Base-by-base conservation (phyloP, 208 protist genomes). In the Wallacemonas sp. region DNA sequence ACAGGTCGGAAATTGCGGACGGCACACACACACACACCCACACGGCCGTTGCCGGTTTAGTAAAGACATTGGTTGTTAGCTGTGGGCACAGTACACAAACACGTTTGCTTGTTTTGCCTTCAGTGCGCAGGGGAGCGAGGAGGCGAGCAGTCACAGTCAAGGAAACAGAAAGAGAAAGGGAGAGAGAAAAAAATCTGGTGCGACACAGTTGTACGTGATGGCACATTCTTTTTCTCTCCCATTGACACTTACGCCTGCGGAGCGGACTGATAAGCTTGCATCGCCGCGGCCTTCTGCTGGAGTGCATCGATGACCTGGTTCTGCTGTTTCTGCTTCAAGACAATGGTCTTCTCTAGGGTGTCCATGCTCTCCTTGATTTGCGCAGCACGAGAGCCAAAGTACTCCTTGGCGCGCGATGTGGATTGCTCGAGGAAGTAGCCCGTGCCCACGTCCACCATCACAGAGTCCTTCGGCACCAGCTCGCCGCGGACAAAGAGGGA, bases 391-490 rank as follows among this genome's bases (percentile, higher is more conserved):
- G 68, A 65, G 12, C 56, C 69, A 59, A 93, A 95, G 76, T 93
- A 93, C 28, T 70, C 72, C 69, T 78, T 77, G 30, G 86, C 90
- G 46, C 77, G 69, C 9, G 69, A 77, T 74, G 91, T 88, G 19
- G 84, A 76, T 75, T 88, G 74, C 75, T 95, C 80, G 12, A 95
- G 62, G 62, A 88, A 95, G 78, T 95, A 95, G 62, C 88, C 86
- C 38, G 90, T 93, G 45, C 90, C 90, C 30, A 95, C 90, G 56
- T 95, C 90, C 12, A 95, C 83, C 21, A 95, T 60, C 21, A 95
- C 90, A 55, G 69, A 80, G 49, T 91, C 80, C 34, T 70, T 85
- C 4, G 79, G 86, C 22, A 95, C 77, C 0, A 93, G 77, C 15
- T 68, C 72, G 47, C 86, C 90, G 21, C 70, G 73, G 1, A 88